A percentile compares a stretch with the other conserved stretches of the same genome.
These are phyloP conservation scores for Rehmannia glutinosa DNA, from an alignment of 257 asterid genomes.

Conservation along the genomic window DNA sequence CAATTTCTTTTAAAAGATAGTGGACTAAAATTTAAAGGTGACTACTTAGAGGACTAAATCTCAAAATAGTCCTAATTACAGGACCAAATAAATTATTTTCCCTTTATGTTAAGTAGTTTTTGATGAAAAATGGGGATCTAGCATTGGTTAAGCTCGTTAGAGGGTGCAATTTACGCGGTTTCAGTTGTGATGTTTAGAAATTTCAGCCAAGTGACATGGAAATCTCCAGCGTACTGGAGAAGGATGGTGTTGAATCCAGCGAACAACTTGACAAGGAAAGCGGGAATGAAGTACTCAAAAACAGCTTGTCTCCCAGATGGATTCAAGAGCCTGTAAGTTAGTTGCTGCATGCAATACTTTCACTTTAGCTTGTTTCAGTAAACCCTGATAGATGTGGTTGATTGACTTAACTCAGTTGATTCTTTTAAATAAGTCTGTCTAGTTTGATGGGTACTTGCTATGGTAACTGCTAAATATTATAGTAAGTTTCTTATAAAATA, in stretches of 20 bases:
- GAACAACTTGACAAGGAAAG: constrained; percentile 22
- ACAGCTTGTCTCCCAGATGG: constrained; percentile 32
- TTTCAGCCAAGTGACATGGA: constrained; percentile 44
- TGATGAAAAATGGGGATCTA: not conserved
- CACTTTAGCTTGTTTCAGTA: not conserved
- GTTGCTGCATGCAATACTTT: not conserved
- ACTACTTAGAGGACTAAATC: no score
- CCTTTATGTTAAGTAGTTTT: not conserved
- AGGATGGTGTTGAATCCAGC: constrained; percentile 25
- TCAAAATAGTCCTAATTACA: no score
- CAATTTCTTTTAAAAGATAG: no score
- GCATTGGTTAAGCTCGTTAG: constrained; percentile 25
- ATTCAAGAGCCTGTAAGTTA: constrained; percentile 55
- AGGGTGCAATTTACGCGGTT: constrained; percentile 19
- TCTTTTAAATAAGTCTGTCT: not conserved
- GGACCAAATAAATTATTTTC: no score
- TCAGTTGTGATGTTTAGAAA: constrained; percentile 35
- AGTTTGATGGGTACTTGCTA: not conserved
- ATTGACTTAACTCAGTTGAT: not conserved
- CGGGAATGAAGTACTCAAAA: constrained; percentile 16
- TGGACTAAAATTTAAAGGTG: no score
- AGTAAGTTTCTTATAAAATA: not conserved
- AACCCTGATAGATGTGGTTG: constrained; percentile 4
- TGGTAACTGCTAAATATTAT: not conserved
- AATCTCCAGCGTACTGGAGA: constrained; percentile 32